Base-by-base conservation (phyloP, 768 basidiomycete species). In the Rickenella mellea region DNA sequence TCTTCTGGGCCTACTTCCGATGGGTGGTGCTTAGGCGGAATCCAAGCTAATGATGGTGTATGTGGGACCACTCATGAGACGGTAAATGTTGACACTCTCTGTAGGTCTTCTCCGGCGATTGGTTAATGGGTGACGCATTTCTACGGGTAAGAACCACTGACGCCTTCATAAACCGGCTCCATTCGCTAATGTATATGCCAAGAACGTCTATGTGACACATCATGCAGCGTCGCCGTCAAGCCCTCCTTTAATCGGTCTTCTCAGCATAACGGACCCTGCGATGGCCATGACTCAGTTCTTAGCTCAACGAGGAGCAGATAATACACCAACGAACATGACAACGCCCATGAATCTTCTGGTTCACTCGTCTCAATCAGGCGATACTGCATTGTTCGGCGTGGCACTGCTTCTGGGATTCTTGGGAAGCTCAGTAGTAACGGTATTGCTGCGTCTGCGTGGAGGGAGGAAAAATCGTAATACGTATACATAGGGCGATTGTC, bases 101-200 rank as follows among this genome's bases (percentile, higher is more conserved):
- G 21, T 46, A 73, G 70, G 62, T 74, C n/a, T 62, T 66, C 48
- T 70, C 73, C 10, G 74, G 69, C 4, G 78, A 80, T 55, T 80
- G 76, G 75, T 60, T 80, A 5, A 62, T 78, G 15, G 77, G 76
- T n/a, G 75, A 75, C 41, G 62, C 67, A 14, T 78, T 76, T 43
- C 62, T 80, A 42, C 64, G 76, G 49, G 76, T 72, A 44, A 42
- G 66, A 59, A 21, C 19, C 40, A 36, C 41, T 33, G n/a, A 42
- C 32, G 20, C 41, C 40, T 36, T 22, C n/a, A 2, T 47, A 48
- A 48, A 56, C 30, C 24, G 7, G 11, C 6, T 14, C 6, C 15
- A 19, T 36, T 36, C 24, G 7, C 12, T 17, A 19, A 11, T 22
- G 3, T 36, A 30, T 39, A 42, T 43, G 26, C 43, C 27, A 43